Base-by-base conservation (phyloP, 495 filamentous ascomycete genomes). In the Penicillium lagena region DNA sequence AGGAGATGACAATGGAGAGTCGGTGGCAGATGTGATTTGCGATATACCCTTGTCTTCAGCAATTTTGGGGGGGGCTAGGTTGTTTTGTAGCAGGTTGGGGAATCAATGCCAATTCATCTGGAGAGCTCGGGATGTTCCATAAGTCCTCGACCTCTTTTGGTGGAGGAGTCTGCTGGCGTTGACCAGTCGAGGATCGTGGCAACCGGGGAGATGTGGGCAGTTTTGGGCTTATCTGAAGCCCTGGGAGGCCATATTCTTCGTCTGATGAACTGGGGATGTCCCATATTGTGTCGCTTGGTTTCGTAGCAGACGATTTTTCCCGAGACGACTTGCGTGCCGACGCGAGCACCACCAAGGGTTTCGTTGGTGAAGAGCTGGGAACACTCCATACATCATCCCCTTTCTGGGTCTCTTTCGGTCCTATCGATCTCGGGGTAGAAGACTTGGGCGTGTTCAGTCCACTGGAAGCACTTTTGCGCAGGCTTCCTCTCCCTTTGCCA, bases 1-100 rank as follows among this genome's bases (percentile, higher is more conserved):
- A 1, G 59, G 59, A 7, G 74, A 72, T 13, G 73, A 73, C 12
- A 75, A 55, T 10, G 72, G 60, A 9, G 74, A 77, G 46, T 63
- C 64, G 39, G 51, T 45, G 13, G 52, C 46, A 7, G 51, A 58
- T 13, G 1, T 27, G 9, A 30, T 35, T 37, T 42, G 37, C 13
- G 29, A 15, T 42, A 29, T 12, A 14, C 46, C 15, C 36, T 37
- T 22, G 4, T 9, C 0, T 12, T 22, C 22, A 3, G 22, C 22
- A 22, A 22, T 22, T 22, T 22, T 22, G 22, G 22, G 22, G 22
- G 6, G 22, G 22, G 6, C 22, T 22, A 22, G 22, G 22, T 4
- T 4, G 22, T 35, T 45, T 57, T 12, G 45, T 42, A 14, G 51
- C 31, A 2, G 51, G 39, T 30, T 45, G 43, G 29, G 51, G 10